A percentile compares a stretch with the other conserved stretches of the same genome.
Evolutionary conservation across 192 early-diverging fungal genomes (phyloP).

Genomic region (Coemansia sp.): DNA sequence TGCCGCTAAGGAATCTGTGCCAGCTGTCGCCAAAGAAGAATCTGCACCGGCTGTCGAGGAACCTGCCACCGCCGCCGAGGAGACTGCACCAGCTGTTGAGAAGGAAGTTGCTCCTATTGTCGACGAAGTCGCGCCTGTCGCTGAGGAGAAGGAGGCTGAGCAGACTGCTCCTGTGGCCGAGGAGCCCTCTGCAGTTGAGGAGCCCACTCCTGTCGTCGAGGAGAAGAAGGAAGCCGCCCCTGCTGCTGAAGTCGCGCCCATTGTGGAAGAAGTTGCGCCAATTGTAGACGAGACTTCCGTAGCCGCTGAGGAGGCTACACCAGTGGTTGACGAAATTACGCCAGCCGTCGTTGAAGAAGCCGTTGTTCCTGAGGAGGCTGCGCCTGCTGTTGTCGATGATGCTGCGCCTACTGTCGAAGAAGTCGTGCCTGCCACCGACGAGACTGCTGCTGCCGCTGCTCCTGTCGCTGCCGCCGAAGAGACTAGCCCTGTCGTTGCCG

Average conservation of each 20-base stretch:
- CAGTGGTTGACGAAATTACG: conserved; percentile 1
- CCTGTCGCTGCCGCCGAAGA: background rate
- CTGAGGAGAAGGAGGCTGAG: background rate
- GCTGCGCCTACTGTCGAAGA: conserved; percentile 12
- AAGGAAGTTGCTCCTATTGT: background rate
- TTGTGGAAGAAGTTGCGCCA: too few relatives aligned
- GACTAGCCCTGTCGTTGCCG: conserved; percentile 2
- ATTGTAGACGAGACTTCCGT: too few relatives aligned
- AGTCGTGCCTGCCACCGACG: conserved; percentile 2
- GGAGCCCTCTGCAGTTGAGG: conserved; percentile 11
- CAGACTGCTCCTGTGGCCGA: background rate
- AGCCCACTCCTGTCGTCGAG: background rate
- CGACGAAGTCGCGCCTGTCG: conserved; percentile 5
- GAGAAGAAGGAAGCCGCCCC: background rate
- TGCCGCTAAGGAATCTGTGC: background rate
- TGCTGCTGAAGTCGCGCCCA: background rate
- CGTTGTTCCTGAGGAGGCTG: conserved; percentile 6
- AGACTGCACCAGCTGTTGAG: background rate
- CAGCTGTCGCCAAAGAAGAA: background rate
- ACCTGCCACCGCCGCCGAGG: background rate
- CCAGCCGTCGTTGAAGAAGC: background rate
- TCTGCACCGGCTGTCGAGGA: conserved; percentile 1
- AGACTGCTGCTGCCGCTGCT: background rate
- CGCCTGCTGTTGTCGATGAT: background rate
- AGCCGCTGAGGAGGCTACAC: background rate